Conservation (phyloP, 2,329 filamentous ascomycete genomes). For the Erysiphe pulchra region DNA sequence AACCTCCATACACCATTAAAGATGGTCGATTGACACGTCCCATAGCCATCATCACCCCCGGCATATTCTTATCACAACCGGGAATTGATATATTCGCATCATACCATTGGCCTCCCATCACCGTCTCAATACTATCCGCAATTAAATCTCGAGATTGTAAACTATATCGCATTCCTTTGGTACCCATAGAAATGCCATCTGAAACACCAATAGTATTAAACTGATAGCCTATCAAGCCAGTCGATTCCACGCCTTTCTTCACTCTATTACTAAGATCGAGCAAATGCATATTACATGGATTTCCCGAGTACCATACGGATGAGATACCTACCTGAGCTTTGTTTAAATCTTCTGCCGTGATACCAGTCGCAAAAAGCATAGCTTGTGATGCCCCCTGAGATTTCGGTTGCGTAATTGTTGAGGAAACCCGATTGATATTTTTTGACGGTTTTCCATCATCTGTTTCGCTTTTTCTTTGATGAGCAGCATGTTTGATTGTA, state of each 20-base stretch:
- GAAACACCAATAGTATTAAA: constrained; percentile 99
- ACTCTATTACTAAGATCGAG: constrained; percentile 37
- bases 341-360: constrained; percentile 67
- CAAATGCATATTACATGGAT: constrained; percentile 98
- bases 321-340: constrained; percentile 97
- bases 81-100: constrained; percentile 92
- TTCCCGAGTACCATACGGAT: constrained; percentile 92
- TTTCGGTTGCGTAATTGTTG: constrained; percentile 80
- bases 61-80: constrained; percentile 99
- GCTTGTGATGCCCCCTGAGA: constrained; percentile 95
- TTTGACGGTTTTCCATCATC: too few relatives aligned
- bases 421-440: constrained; percentile 60
- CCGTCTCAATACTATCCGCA: constrained; percentile 93
- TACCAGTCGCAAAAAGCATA: constrained; percentile 91
- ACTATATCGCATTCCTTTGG: constrained; percentile 85
- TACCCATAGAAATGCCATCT: constrained; percentile 96
- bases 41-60: constrained; percentile 78
- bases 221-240: constrained; percentile 74
- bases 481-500: too few relatives aligned
- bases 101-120: constrained; percentile 98
- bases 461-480: too few relatives aligned
- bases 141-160: constrained; percentile 91
- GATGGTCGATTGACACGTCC: constrained; percentile 80
- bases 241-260: constrained; percentile 42
- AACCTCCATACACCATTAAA: constrained; percentile 94